phyloP scores from a whole-genome alignment of 495 filamentous ascomycete genomes.

The Trypethelium eluteriae region DNA sequence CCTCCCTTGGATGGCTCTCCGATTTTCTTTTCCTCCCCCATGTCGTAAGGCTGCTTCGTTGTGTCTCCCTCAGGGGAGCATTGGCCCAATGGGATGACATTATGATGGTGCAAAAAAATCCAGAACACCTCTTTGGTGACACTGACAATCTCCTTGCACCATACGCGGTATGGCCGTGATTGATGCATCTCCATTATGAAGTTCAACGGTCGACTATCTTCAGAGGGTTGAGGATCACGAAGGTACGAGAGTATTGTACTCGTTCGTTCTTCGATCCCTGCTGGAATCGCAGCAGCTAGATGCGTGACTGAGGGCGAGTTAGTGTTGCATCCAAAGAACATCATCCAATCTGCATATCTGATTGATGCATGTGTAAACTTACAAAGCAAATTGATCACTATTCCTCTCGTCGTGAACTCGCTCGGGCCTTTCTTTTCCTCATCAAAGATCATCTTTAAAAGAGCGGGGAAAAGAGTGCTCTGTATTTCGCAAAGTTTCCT shows the following conservation, averaged over 20 bases:
- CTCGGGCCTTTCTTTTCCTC: constrained; percentile 94
- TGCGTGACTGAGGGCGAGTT: constrained; percentile 50
- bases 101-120: constrained; percentile 94
- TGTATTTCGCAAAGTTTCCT: constrained; percentile 75
- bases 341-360: neutral
- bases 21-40: neutral
- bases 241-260: constrained; percentile 66
- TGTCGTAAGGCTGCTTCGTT: constrained; percentile 23
- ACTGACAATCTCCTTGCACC: constrained; percentile 83
- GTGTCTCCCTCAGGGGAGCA: constrained; percentile 17
- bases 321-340: neutral
- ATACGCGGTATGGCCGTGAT: constrained; percentile 80
- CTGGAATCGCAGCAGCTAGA: constrained; percentile 51
- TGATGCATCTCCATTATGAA: constrained; percentile 88
- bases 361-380: constrained; percentile 12
- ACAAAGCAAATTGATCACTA: constrained; percentile 75
- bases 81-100: constrained; percentile 60
- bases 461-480: constrained; percentile 70
- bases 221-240: constrained; percentile 68
- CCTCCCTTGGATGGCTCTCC: constrained; percentile 19
- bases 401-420: constrained; percentile 85
- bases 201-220: constrained; percentile 63
- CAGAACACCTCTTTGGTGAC: constrained; percentile 99
- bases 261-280: constrained; percentile 52
- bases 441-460: constrained; percentile 86